phyloP scores from a whole-genome alignment of 2,329 filamentous ascomycete species.

The Chaetomium olivaceum region DNA sequence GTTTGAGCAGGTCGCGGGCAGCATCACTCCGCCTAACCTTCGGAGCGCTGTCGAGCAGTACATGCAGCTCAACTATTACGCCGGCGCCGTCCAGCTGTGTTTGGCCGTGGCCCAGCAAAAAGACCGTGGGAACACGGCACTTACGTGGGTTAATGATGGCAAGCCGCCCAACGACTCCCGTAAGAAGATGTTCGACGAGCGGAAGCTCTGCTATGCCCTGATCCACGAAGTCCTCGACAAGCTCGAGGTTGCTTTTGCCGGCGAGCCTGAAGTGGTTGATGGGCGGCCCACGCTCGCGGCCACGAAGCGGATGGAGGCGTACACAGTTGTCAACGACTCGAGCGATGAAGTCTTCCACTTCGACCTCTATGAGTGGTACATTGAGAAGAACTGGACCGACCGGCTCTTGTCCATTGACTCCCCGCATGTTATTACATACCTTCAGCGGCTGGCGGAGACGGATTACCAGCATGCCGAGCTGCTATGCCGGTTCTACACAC shows the following conservation, averaged over 20 bases:
- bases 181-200: constrained; percentile 64
- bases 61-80: constrained; percentile 81
- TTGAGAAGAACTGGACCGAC: constrained; percentile 79
- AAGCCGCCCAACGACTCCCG: constrained; percentile 71
- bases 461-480: constrained; percentile 82
- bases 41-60: constrained; percentile 78
- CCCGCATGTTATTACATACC: constrained; percentile 80
- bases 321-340: constrained; percentile 83
- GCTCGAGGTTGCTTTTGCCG: constrained; percentile 70
- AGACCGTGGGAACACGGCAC: constrained; percentile 82
- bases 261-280: constrained; percentile 72
- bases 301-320: constrained; percentile 82
- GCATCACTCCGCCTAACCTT: constrained; percentile 77
- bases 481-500: constrained; percentile 88
- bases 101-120: constrained; percentile 79
- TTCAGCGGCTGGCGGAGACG: constrained; percentile 71
- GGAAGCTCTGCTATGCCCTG: constrained; percentile 82
- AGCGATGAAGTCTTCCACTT: constrained; percentile 94
- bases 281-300: constrained; percentile 74
- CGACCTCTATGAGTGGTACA: constrained; percentile 97
- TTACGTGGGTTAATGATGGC: constrained; percentile 85
- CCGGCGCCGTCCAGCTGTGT: constrained; percentile 86
- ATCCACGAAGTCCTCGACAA: constrained; percentile 78
- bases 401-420: constrained; percentile 83
- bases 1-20: constrained; percentile 85